Evolutionary conservation across 352 stramenopile genomes (phyloP), one percentile per base, ranked within the genome.

Genomic region (Plasmopara halstedii): DNA sequence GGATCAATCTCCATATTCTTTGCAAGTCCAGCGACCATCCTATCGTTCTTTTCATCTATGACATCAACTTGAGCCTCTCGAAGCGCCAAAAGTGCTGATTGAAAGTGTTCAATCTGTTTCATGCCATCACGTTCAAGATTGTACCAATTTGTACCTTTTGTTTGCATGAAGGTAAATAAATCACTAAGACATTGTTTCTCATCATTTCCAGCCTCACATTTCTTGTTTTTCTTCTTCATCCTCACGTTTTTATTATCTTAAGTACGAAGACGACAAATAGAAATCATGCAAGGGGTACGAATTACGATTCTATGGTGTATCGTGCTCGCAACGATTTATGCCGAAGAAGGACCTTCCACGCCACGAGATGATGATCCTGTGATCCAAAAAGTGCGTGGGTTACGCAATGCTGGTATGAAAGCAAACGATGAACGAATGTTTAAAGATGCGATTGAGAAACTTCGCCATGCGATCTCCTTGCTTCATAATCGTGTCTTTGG

Each of bases 401-500:
- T 90, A 36, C 78, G 81, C 25, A 90, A 93, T 60, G 42, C 67
- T 2, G 81, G 78, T 10, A 85, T 90, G 70, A 75, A 74, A 36
- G 62, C 69, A 23, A 93, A 88, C 52, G 81, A 93, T 60, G 58
- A 58, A 25, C 65, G 63, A 15, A 47, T 70, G 34, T 88, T 81
- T 45, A 33, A 60, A 17, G 42, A 49, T 14, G 47, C 74, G 21
- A 83, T 88, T 23, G 58, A 68, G 13, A 82, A 79, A 42, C 58
- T 90, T n/a, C 76, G 80, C 8, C 58, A 66, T 15, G 78, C 81
- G 10, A 74, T 93, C 17, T 78, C 62, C 6, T 42, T 69, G 21
- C 73, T 93, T 46, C 74, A 88, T 45, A 53, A 77, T 32, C 69
- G 78, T 8, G 78, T 90, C 14, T 90, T 90, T 27, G 73, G 78